Percentiles rank a stretch among this genome's conserved stretches.
Conservation (phyloP, 108 stramenopile species). For the Conticribra weissflogii region DNA sequence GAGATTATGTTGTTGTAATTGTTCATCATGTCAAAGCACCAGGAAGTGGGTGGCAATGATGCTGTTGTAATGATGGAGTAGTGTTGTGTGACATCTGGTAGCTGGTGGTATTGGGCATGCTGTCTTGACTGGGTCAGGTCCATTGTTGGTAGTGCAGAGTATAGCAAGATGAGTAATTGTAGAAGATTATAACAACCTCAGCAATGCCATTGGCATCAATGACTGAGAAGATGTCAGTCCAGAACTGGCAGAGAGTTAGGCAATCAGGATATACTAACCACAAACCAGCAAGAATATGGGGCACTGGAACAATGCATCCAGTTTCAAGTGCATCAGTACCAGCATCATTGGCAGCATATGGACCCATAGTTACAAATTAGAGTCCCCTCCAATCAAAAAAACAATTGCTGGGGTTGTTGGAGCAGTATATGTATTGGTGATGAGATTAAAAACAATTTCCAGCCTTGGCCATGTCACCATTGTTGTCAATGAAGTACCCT, state of each 20-base stretch:
- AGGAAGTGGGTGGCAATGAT: slow-evolving; percentile 5
- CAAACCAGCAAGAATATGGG: slow-evolving; percentile 14
- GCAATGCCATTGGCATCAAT: slow-evolving; percentile 9
- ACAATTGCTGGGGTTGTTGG: background rate
- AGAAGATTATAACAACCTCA: slow-evolving; percentile 3
- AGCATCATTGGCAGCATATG: background rate
- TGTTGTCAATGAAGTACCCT: slow-evolving; percentile 1
- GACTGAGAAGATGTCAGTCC: slow-evolving; percentile 6
- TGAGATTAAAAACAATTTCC: background rate
- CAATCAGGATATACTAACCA: slow-evolving; percentile 4
- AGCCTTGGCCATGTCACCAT: background rate
- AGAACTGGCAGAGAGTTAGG: slow-evolving; percentile 12
- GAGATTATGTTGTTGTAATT: slow-evolving; percentile 1
- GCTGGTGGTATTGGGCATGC: slow-evolving; percentile 1
- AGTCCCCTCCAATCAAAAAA: background rate
- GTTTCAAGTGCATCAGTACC: slow-evolving; percentile 14
- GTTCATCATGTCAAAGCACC: background rate
- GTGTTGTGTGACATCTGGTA: background rate
- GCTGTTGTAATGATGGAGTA: background rate
- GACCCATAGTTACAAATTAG: background rate
- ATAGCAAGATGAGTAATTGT: slow-evolving; percentile 8
- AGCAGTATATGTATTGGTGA: background rate
- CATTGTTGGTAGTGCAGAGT: slow-evolving; percentile 2
- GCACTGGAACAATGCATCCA: slow-evolving; percentile 16
- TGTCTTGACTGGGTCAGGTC: background rate